Evolutionary conservation across 2,329 filamentous ascomycete genomes (phyloP).

Genomic region (Colletotrichum coccodes): DNA sequence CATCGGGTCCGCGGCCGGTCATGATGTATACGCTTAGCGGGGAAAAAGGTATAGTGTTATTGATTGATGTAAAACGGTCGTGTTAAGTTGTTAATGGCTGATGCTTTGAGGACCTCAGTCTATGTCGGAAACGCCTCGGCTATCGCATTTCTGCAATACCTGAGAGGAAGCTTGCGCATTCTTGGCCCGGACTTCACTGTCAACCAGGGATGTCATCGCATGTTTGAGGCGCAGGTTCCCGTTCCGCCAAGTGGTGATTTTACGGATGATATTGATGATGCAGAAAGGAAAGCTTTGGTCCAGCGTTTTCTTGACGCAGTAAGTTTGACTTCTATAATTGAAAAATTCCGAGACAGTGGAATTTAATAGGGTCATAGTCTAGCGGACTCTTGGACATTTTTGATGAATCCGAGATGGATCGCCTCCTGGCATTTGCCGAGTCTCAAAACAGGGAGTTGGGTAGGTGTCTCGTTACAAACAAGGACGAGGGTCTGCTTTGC

Average conservation of each 20-base stretch:
- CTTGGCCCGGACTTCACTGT: slow-evolving; percentile 67
- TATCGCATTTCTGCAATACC: slow-evolving; percentile 65
- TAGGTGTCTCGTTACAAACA: not conserved
- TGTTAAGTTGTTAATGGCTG: not conserved
- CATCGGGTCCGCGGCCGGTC: not conserved
- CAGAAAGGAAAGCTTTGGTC: not conserved
- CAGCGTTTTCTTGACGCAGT: slow-evolving; percentile 18
- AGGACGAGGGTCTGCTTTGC: not conserved
- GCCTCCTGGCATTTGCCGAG: not conserved
- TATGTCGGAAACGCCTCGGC: slow-evolving; percentile 62
- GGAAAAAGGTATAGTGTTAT: not conserved
- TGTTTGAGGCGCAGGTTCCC: slow-evolving; percentile 58
- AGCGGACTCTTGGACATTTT: slow-evolving; percentile 48
- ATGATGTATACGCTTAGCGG: slow-evolving; percentile 20
- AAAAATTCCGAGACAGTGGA: too few relatives aligned
- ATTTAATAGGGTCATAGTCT: slow-evolving; percentile 42
- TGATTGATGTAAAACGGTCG: not conserved
- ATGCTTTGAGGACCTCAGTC: slow-evolving; percentile 41
- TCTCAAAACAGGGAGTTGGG: not conserved
- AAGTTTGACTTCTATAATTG: not conserved
- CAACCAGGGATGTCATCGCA: slow-evolving; percentile 58
- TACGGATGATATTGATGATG: not conserved
- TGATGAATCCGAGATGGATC: slow-evolving; percentile 16
- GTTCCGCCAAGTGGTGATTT: not conserved
- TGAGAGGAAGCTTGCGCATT: slow-evolving; percentile 58